Base-by-base conservation (phyloP, 768 basidiomycete species). In the Stropharia rugosoannulata region DNA sequence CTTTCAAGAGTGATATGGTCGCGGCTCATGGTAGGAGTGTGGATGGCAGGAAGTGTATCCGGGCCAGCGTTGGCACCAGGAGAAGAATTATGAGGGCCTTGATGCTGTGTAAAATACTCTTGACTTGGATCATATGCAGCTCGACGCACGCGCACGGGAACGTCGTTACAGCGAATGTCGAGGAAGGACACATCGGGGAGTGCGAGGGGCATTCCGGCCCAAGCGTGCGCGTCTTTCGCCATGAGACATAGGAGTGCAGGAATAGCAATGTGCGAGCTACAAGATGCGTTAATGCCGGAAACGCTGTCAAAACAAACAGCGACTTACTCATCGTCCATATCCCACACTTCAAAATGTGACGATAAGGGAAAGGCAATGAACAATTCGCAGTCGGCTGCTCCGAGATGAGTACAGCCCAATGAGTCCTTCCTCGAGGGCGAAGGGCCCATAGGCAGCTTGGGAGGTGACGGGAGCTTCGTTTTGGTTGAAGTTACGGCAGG, bases 311-410 rank as follows among this genome's bases (percentile, higher is more conserved):
- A 27, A 57, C 35, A 41, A 54, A 51, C 38, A 52, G 29, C 15
- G 12, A 68, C 72, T 32, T 47, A 73, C 68, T 68, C 57, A 57
- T 74, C 72, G 19, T 45, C 58, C 59, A 69, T 64, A 56, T 74
- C 73, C 73, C 73, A 74, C 15, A 70, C 62, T 54, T 71, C 73
- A 51, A 65, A 70, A 58, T 74, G 70, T 13, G 68, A 64, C 1
- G 67, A 58, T 45, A 66, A 51, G 12, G 66, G 63, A 50, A 74
- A 74, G 18, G 61, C 57, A 25, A 74, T 60, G 12, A 62, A 62
- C 18, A 72, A 54, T 15, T 65, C 60, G 22, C 67, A 68, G 50
- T 72, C 70, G 4, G 62, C 46, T 15, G 68, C 64, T 11, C 65
- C 62, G 16, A 71, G 64, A 38, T 70, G 69, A 5, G 61, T 58